Percentiles rank a stretch among this genome's conserved stretches.
These are phyloP conservation scores for Fraxinus floribunda DNA, from an alignment of 305 asterid genomes.

Conservation along the genomic window DNA sequence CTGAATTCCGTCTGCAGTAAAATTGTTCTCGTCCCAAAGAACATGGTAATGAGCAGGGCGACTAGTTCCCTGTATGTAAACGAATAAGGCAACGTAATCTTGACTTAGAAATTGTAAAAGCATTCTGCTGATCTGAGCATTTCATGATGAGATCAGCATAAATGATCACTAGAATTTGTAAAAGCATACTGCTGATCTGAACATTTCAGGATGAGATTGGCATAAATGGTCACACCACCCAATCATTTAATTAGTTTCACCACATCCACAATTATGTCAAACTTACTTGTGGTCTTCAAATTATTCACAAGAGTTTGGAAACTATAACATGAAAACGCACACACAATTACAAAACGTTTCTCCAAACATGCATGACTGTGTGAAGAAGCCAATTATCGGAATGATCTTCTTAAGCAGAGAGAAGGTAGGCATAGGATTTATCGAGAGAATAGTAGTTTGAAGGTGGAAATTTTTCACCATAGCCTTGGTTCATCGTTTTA, in stretches of 20 bases:
- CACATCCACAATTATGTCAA: not conserved
- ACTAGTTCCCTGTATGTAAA: conserved; percentile 73
- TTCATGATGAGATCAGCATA: not conserved
- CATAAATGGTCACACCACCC: not conserved
- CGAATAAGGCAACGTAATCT: not conserved
- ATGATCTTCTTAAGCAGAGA: not conserved
- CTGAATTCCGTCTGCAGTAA: conserved; percentile 92
- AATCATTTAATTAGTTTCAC: not conserved
- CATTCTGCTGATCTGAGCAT: not conserved
- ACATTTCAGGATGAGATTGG: not conserved
- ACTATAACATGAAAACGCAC: not conserved
- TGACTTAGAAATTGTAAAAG: not conserved
- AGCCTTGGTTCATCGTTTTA: not conserved
- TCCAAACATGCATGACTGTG: not conserved
- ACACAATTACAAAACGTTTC: not conserved
- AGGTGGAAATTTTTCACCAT: not conserved
- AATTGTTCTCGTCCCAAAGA: conserved; percentile 96
- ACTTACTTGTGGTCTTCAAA: not conserved
- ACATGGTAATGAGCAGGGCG: conserved; percentile 99
- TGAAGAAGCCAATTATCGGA: not conserved
- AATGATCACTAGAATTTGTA: not conserved
- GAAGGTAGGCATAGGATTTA: not conserved
- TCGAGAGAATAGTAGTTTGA: not conserved
- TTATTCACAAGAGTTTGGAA: not conserved
- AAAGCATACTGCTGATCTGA: not conserved